Percentiles rank a stretch among this genome's conserved stretches.
Conservation (phyloP, 2,329 filamentous ascomycete genomes). For the Fusarium piperis region DNA sequence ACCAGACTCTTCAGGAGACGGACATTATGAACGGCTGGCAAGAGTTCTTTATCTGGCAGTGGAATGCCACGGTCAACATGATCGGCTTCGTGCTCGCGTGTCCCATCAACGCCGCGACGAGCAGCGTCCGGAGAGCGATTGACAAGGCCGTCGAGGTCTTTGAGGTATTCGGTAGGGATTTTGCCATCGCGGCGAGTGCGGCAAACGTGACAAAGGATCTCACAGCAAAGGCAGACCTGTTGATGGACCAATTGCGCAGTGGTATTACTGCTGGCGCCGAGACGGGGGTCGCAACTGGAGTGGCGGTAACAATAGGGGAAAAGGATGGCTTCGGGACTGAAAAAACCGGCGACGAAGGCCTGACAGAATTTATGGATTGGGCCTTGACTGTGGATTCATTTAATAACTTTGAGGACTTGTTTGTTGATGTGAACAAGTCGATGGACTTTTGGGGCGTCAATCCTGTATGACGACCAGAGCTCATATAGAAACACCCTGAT, state of each 20-base stretch:
- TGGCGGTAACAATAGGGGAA: background rate
- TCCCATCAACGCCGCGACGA: conserved; percentile 39
- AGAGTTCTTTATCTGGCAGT: conserved; percentile 43
- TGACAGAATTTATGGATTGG: conserved; percentile 43
- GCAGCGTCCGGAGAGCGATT: conserved; percentile 42
- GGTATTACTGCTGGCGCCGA: conserved; percentile 10
- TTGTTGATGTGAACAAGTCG: conserved; percentile 21
- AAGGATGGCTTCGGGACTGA: background rate
- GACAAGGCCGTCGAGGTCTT: conserved; percentile 51
- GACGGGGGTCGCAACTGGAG: background rate
- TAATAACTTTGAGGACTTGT: conserved; percentile 39
- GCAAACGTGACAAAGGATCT: conserved; percentile 49
- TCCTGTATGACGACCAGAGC: background rate
- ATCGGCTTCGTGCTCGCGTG: conserved; percentile 48
- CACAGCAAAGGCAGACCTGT: conserved; percentile 31
- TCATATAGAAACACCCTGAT: background rate
- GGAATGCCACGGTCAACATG: conserved; percentile 45
- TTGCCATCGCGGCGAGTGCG: conserved; percentile 51
- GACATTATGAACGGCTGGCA: conserved; percentile 42
- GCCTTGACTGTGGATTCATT: conserved; percentile 41
- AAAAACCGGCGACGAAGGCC: conserved; percentile 6
- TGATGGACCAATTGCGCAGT: conserved; percentile 15
- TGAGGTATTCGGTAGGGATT: conserved; percentile 50
- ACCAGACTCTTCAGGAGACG: conserved; percentile 38
- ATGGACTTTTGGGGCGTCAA: conserved; percentile 9